Evolutionary conservation across 768 basidiomycete species (phyloP).

Genomic region (Rhizopogon vulgaris): DNA sequence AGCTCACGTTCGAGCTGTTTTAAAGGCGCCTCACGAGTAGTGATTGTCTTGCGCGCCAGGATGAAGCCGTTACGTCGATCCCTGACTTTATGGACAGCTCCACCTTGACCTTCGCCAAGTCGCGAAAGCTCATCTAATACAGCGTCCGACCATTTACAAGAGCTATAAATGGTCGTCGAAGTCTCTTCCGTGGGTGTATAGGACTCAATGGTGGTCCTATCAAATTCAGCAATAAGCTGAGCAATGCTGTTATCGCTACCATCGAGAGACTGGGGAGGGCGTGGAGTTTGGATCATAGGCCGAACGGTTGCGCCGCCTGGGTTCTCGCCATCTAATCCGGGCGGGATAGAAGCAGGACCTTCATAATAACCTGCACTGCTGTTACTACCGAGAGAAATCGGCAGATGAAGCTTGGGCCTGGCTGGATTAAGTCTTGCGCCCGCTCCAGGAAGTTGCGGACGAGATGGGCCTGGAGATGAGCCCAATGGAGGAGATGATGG

Average conservation of each 20-base stretch:
- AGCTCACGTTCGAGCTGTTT: slow-evolving; percentile 92
- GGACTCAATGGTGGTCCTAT: slow-evolving; percentile 22
- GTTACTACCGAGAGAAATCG: slow-evolving; percentile 19
- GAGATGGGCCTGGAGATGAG: slow-evolving; percentile 28
- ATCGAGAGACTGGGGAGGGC: slow-evolving; percentile 19
- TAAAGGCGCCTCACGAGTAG: slow-evolving; percentile 83
- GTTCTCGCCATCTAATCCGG: slow-evolving; percentile 30
- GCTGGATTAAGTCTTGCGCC: slow-evolving; percentile 18
- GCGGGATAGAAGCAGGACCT: slow-evolving; percentile 26
- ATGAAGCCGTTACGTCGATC: slow-evolving; percentile 74
- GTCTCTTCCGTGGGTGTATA: slow-evolving; percentile 33
- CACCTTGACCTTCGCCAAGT: slow-evolving; percentile 93
- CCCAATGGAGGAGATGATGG: slow-evolving; percentile 18
- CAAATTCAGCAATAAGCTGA: slow-evolving; percentile 28
- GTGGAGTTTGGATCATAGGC: slow-evolving; percentile 29
- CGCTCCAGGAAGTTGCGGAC: slow-evolving; percentile 25
- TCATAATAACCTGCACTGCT: slow-evolving; percentile 25
- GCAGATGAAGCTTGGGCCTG: slow-evolving; percentile 31
- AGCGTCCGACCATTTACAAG: slow-evolving; percentile 55
- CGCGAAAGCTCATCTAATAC: slow-evolving; percentile 69
- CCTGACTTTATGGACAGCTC: slow-evolving; percentile 90
- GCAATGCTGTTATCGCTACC: slow-evolving; percentile 29
- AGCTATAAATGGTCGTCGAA: slow-evolving; percentile 14
- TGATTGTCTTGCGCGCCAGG: slow-evolving; percentile 94
- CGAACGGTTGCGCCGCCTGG: slow-evolving; percentile 37